phyloP scores from a whole-genome alignment of 139 green algal species.

The Micractinium conductrix region DNA sequence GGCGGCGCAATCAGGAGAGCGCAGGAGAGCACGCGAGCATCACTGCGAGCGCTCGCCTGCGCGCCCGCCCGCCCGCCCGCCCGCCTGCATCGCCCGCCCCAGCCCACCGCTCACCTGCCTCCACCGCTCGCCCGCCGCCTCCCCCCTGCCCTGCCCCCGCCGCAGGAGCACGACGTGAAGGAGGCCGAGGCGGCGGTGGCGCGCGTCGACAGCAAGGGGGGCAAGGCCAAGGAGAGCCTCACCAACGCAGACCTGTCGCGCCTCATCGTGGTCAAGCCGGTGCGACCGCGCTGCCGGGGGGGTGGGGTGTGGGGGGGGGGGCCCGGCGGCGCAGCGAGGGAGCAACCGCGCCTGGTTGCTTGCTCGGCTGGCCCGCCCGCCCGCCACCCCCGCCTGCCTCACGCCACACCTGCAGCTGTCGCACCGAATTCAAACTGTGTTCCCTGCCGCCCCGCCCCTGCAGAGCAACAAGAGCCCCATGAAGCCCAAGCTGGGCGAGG shows the following conservation, averaged over 20 bases:
- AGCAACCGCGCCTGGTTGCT: not conserved
- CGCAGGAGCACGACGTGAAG: conserved; percentile 40
- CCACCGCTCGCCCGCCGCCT: not conserved
- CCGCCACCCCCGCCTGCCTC: not conserved
- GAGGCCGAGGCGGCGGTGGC: conserved; percentile 29
- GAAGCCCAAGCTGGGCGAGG: conserved; percentile 25
- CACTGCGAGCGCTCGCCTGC: too few species aligned
- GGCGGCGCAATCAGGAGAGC: too few species aligned
- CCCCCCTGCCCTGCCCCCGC: not conserved
- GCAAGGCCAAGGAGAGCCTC: conserved; percentile 22
- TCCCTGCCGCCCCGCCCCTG: not conserved
- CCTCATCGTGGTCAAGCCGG: conserved; percentile 75
- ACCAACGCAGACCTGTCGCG: conserved; percentile 58
- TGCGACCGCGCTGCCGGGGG: too few species aligned
- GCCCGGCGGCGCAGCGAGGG: too few species aligned
- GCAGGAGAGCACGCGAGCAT: too few species aligned
- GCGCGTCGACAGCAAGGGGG: conserved; percentile 10
- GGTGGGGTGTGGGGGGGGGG: too few species aligned
- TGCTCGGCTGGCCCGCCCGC: conserved; percentile 31
- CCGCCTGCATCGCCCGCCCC: not conserved
- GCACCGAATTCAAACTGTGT: not conserved
- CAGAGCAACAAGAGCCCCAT: conserved; percentile 16
- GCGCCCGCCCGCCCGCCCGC: not conserved
- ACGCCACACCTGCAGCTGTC: not conserved
- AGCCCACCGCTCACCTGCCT: not conserved